Evolutionary conservation across 1,284 basidiomycete species (phyloP).

Genomic region (Porodaedalea pini): DNA sequence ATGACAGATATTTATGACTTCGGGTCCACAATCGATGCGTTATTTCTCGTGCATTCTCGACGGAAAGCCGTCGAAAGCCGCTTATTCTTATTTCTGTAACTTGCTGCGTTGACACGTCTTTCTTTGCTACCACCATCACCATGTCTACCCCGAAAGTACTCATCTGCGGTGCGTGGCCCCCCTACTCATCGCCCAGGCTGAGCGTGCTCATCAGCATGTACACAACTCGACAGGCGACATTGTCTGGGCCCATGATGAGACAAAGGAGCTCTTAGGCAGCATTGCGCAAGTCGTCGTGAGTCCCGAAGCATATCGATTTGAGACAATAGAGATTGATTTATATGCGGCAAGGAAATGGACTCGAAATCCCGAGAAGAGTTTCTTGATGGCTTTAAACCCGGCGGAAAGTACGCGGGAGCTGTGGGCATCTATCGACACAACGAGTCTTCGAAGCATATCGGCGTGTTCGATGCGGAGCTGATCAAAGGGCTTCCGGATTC

Average conservation of each 20-base stretch:
- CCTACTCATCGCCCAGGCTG: background rate
- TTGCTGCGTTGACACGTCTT: background rate
- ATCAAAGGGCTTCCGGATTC: slow-evolving; percentile 61
- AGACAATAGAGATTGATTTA: too few relatives aligned
- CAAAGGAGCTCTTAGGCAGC: slow-evolving; percentile 58
- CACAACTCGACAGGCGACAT: slow-evolving; percentile 49
- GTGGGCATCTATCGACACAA: slow-evolving; percentile 82
- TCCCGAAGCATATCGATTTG: background rate
- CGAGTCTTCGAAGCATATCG: slow-evolving; percentile 59
- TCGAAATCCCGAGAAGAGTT: slow-evolving; percentile 67
- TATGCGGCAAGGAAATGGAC: slow-evolving; percentile 51
- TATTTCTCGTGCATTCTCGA: background rate
- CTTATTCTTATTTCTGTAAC: background rate
- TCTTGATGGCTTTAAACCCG: slow-evolving; percentile 56
- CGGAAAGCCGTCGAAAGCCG: slow-evolving; percentile 13
- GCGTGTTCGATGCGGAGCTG: slow-evolving; percentile 78
- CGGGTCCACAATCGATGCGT: slow-evolving; percentile 3
- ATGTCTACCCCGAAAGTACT: slow-evolving; percentile 41
- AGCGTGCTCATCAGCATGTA: background rate
- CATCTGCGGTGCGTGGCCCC: slow-evolving; percentile 38
- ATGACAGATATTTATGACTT: background rate
- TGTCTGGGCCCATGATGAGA: slow-evolving; percentile 78
- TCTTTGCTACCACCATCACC: slow-evolving; percentile 25
- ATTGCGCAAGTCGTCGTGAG: slow-evolving; percentile 77
- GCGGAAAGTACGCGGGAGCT: slow-evolving; percentile 71